phyloP scores from a whole-genome alignment of 768 basidiomycete species.

The Tephrocybe sp. region DNA sequence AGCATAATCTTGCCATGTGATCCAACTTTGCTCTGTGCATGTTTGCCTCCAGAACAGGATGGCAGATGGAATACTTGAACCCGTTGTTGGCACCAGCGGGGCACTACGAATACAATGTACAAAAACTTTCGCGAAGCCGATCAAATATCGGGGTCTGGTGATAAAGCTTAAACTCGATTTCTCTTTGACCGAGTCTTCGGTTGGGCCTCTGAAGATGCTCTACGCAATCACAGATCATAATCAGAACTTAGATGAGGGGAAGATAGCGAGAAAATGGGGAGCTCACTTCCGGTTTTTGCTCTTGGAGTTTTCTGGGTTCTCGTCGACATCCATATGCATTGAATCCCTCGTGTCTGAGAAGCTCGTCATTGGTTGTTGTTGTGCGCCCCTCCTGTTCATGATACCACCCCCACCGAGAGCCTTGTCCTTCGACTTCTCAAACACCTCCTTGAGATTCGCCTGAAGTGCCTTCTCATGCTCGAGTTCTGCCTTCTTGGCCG shows the following conservation, averaged over 20 bases:
- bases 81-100: background rate
- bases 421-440: conserved; percentile 64
- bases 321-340: conserved; percentile 67
- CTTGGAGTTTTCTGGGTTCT: conserved; percentile 44
- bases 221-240: conserved; percentile 18
- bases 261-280: conserved; percentile 2
- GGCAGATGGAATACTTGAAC: background rate
- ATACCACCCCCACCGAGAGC: conserved; percentile 31
- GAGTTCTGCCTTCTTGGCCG: conserved; percentile 40
- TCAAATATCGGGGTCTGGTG: background rate
- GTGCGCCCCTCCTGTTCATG: conserved; percentile 19
- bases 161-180: conserved; percentile 44
- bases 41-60: too few relatives aligned
- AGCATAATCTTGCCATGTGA: too few relatives aligned
- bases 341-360: conserved; percentile 27
- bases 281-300: conserved; percentile 66
- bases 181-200: conserved; percentile 57
- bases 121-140: background rate
- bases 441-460: conserved; percentile 56
- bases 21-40: too few relatives aligned
- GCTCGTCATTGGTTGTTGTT: conserved; percentile 6
- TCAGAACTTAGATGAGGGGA: background rate
- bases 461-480: conserved; percentile 59
- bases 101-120: conserved; percentile 5
- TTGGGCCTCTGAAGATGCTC: conserved; percentile 39